Conservation (phyloP, 352 stramenopile genomes). For the Phytophthora melonis region DNA sequence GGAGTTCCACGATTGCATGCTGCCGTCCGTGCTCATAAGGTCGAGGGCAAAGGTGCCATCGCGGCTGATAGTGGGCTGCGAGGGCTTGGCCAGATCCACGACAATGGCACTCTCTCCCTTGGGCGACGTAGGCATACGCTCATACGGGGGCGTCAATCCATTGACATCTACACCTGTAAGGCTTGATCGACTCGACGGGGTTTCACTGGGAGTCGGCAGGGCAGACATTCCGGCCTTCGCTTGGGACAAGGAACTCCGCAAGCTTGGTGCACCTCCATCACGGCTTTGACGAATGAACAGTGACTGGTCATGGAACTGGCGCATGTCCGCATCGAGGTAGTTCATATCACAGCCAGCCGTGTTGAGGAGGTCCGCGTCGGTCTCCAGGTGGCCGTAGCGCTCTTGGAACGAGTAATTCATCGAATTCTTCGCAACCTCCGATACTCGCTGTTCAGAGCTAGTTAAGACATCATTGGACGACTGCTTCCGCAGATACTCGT, state of each 20-base stretch:
- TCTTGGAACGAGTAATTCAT: slow-evolving; percentile 26
- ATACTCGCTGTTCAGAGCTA: neutral
- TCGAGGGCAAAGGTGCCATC: slow-evolving; percentile 33
- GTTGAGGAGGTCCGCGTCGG: slow-evolving; percentile 37
- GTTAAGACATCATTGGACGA: slow-evolving; percentile 2
- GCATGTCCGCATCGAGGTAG: slow-evolving; percentile 76
- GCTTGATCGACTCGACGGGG: slow-evolving; percentile 2
- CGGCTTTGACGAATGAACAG: slow-evolving; percentile 45
- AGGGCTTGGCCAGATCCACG: slow-evolving; percentile 7
- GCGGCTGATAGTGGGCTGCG: slow-evolving; percentile 20
- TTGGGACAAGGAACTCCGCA: slow-evolving; percentile 28
- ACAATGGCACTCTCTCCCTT: slow-evolving; percentile 9
- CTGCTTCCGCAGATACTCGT: slow-evolving; percentile 14
- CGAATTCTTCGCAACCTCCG: neutral
- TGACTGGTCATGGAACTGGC: slow-evolving; percentile 74
- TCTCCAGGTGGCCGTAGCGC: slow-evolving; percentile 18
- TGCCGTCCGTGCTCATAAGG: slow-evolving; percentile 23
- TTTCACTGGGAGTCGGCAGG: neutral
- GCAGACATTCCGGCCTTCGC: slow-evolving; percentile 14
- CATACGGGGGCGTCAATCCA: slow-evolving; percentile 21
- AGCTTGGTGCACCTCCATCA: slow-evolving; percentile 20
- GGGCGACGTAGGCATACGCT: slow-evolving; percentile 31
- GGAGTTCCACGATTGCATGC: slow-evolving; percentile 1
- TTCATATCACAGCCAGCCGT: slow-evolving; percentile 66
- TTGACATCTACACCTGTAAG: neutral